Conservation (phyloP, 176 grass and related monocot species). For the Cymbopogon citratus region DNA sequence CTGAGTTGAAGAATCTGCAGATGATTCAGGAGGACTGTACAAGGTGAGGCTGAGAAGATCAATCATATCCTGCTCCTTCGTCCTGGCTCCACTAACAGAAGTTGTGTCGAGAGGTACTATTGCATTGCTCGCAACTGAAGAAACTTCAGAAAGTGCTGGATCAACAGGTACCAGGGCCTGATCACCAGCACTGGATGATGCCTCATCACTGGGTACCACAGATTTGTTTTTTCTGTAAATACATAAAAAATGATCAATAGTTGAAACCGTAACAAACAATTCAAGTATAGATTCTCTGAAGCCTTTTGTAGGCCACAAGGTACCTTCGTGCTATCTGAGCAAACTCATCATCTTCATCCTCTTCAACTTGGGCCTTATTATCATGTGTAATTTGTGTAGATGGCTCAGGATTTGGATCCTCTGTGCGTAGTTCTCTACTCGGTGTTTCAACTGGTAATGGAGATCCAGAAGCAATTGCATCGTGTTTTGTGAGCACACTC, state of each 20-base stretch:
- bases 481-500: constrained; percentile 64
- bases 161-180: constrained; percentile 45
- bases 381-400: constrained; percentile 22
- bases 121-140: constrained; percentile 61
- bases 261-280: background rate
- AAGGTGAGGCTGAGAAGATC: constrained; percentile 84
- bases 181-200: constrained; percentile 65
- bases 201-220: constrained; percentile 35
- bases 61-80: constrained; percentile 89
- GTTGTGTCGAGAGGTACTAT: constrained; percentile 46
- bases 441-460: constrained; percentile 34
- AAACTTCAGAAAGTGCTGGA: constrained; percentile 35
- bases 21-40: constrained; percentile 47
- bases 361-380: constrained; percentile 27
- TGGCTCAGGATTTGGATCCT: constrained; percentile 19
- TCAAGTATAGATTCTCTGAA: background rate
- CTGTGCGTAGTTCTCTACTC: constrained; percentile 31
- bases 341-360: constrained; percentile 83
- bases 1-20: constrained; percentile 36
- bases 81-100: constrained; percentile 28
- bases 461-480: constrained; percentile 66
- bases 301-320: background rate
- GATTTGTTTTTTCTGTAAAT: constrained; percentile 50
- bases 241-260: background rate
- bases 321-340: constrained; percentile 85